Conservation (phyloP, 176 grass and related monocot genomes). For the Canna indica region DNA sequence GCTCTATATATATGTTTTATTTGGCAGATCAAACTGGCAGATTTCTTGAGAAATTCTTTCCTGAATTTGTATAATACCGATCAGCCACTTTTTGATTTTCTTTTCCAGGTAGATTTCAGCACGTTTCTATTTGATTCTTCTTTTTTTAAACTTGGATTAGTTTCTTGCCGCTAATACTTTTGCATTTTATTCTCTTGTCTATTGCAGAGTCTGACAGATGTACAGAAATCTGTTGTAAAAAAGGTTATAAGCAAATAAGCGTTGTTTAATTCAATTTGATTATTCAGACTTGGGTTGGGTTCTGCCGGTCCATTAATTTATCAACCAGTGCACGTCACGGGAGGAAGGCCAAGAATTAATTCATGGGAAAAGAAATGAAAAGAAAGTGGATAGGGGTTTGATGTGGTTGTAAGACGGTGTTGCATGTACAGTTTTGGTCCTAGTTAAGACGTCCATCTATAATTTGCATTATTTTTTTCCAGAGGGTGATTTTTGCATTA, state of each 20-base stretch:
- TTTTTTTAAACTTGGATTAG: not conserved
- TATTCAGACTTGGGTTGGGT: not conserved
- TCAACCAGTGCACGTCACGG: not conserved
- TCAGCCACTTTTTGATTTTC: constrained; percentile 50
- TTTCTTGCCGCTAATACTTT: not conserved
- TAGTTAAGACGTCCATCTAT: no score
- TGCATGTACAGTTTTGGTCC: not conserved
- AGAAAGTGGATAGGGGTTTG: not conserved
- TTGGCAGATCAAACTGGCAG: constrained; percentile 62
- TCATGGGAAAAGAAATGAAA: not conserved
- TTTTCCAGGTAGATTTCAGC: constrained; percentile 53
- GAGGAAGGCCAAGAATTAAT: no score
- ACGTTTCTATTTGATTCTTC: not conserved
- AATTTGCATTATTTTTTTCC: no score
- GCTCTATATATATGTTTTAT: not conserved
- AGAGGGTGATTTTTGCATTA: no score
- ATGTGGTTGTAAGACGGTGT: not conserved
- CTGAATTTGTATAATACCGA: constrained; percentile 44
- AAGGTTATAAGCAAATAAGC: constrained; percentile 50
- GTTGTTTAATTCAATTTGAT: no score
- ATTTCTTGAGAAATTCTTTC: constrained; percentile 62
- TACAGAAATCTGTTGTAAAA: constrained; percentile 42
- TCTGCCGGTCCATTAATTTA: not conserved
- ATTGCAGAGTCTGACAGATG: constrained; percentile 53
- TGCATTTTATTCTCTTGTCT: not conserved